Evolutionary conservation across 768 basidiomycete species (phyloP), one percentile per base, ranked within the genome.

Genomic region (Trametes cubensis): DNA sequence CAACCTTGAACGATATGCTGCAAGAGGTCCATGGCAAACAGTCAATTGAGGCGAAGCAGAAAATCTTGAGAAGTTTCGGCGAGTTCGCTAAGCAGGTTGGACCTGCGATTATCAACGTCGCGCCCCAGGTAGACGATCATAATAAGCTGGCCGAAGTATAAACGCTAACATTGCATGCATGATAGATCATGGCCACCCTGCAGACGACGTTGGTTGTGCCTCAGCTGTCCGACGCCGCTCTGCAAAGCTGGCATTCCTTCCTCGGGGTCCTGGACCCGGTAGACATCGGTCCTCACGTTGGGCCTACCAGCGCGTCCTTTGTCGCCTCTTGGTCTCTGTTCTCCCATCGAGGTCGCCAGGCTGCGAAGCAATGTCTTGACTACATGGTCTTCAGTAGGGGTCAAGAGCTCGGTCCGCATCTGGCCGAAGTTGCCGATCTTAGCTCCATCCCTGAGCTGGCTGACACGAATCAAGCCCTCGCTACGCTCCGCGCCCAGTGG

Each of bases 141-240:
- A 21, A n/a, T n/a, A 18, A 10, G 4, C 6, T 42, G 28, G 28
- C n/a, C 20, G 8, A 39, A 17, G 46, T 34, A 3, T 30, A 20
- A 40, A 17, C 15, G 39, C 45, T 62, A 28, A 61, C 66, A 1
- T 67, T 66, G 46, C 58, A 34, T 41, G 15, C 25, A n/a, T n/a
- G n/a, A n/a, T 66, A 99, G 96, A 88, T 98, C 67, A 94, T 98
- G 91, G 94, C 96, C 0, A 94, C 90, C 18, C 83, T 99, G 41
- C 96, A 98, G 76, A 94, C 91, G 6, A 91, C 89, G 77, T 81
- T 97, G n/a, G 74, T 79, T 38, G 80, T 92, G 13, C 82, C 83
- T 0, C 89, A 89, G 62, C 80, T 99, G 7, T 84, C 91, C 0
- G 85, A 90, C 60, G 87, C 86, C 7, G 90, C 94, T 0, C 77